Base-by-base conservation (phyloP, 257 asterid genomes). In the Solanum gandarillasii region DNA sequence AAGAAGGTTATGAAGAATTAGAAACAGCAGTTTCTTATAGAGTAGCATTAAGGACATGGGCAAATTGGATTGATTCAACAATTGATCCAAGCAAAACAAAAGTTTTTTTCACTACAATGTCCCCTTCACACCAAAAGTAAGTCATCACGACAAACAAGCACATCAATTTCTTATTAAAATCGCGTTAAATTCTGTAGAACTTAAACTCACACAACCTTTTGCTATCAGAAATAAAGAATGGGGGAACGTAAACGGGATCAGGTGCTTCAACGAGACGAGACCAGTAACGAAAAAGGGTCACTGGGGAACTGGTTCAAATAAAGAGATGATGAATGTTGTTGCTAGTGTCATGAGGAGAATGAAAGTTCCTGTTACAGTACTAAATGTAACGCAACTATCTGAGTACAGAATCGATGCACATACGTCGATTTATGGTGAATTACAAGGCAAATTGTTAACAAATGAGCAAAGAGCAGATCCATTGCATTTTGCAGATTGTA, bases 51-150 rank as follows among this genome's bases (percentile, higher is more conserved):
- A 94, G 92, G 76, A 95, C 99, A 87, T 96, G 99, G 98, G 99
- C 99, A 18, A 96, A 96, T 78, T 96, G 99, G 99, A 93, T 96
- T 65, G 99, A 95, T 84, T 93, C 99, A n/a, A 95, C 95, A 60
- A 85, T 95, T n/a, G 71, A 95, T 90, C 98, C 99, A 34, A 92
- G 87, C 82, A 91, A 58, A 74, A 95, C 98, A 73, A 90, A 91
- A 60, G 96, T 96, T 27, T 96, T 96, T 90, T 96, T 95, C 91
- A 95, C 98, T 75, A 93, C 98, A 41, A 92, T 94, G 95, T 96
- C 99, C 83, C 99, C 99, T 34, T 84, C 94, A 4, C 99, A 96
- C 84, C 93, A 92, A 46, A 94, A 92, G 99, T 96, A 32, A 88
- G 46, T 43, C 10, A 11, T 5, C 27, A 72, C 35, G 2, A 14